Percentiles rank a stretch among this genome's conserved stretches.
phyloP scores from a whole-genome alignment of 2,329 filamentous ascomycete species.

The Arachnopeziza araneosa region DNA sequence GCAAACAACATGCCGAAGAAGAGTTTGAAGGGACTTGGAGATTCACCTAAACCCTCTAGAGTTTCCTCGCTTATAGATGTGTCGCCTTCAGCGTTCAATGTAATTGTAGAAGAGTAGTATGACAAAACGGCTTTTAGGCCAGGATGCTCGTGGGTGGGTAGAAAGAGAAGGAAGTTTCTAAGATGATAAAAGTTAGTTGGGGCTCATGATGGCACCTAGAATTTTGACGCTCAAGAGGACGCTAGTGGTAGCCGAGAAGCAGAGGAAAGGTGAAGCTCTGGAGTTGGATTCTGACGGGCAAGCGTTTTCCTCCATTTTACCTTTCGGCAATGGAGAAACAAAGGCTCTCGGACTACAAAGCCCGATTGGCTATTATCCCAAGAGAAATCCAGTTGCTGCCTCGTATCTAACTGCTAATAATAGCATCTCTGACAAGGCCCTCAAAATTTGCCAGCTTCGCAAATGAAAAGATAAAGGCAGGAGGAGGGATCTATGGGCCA shows the following conservation, averaged over 20 bases:
- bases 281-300: neutral
- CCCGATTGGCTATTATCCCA: too few relatives aligned
- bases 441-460: too few relatives aligned
- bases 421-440: too few relatives aligned
- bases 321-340: too few relatives aligned
- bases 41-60: conserved; percentile 91
- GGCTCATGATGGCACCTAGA: neutral
- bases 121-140: conserved; percentile 78
- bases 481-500: conserved; percentile 28
- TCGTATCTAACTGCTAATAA: too few relatives aligned
- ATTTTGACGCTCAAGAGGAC: neutral
- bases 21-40: conserved; percentile 51
- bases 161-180: conserved; percentile 91
- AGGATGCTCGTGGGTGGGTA: conserved; percentile 60
- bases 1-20: conserved; percentile 72
- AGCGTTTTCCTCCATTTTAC: too few relatives aligned
- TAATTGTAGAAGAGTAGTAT: conserved; percentile 86
- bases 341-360: too few relatives aligned
- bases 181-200: conserved; percentile 2
- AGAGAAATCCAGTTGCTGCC: too few relatives aligned
- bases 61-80: conserved; percentile 86
- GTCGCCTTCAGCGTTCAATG: conserved; percentile 89
- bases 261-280: neutral
- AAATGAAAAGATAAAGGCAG: neutral
- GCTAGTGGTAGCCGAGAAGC: neutral